A percentile compares a stretch with the other conserved stretches of the same genome.
Evolutionary conservation across 164 flowering plant species (phyloP).

Genomic region (Chimonanthus praecox): DNA sequence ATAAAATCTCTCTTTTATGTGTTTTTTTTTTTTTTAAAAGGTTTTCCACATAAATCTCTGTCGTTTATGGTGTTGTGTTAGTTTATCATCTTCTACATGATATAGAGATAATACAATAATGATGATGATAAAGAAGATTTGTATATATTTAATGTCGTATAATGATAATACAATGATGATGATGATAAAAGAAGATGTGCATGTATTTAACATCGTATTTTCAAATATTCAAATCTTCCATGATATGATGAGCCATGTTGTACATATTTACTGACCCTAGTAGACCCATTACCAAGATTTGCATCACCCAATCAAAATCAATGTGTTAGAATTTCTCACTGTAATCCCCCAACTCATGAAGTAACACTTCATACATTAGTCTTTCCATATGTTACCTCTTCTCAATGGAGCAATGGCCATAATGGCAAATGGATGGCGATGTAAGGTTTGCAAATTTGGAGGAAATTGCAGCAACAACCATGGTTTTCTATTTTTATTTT

Average conservation of each 20-base stretch:
- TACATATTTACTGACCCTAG: constrained; percentile 30
- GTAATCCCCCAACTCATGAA: too few species aligned
- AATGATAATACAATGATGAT: neutral
- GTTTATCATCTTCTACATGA: too few species aligned
- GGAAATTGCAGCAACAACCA: constrained; percentile 9
- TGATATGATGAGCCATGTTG: neutral
- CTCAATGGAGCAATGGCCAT: constrained; percentile 27
- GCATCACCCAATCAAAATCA: constrained; percentile 14
- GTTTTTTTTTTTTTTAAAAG: too few species aligned
- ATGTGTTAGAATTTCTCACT: too few species aligned
- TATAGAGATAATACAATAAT: too few species aligned
- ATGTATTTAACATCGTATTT: constrained; percentile 20
- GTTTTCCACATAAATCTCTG: too few species aligned
- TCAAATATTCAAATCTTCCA: neutral
- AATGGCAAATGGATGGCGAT: constrained; percentile 26
- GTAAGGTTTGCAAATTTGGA: constrained; percentile 16
- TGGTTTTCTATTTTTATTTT: constrained; percentile 15
- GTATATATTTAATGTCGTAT: too few species aligned
- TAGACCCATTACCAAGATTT: constrained; percentile 36
- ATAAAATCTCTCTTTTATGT: too few species aligned
- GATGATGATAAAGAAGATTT: too few species aligned
- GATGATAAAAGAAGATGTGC: neutral
- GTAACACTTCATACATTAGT: too few species aligned
- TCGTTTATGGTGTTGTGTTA: too few species aligned
- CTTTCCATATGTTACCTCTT: constrained; percentile 7